phyloP scores from a whole-genome alignment of 345 rosid genomes.

The Garcia nutans region DNA sequence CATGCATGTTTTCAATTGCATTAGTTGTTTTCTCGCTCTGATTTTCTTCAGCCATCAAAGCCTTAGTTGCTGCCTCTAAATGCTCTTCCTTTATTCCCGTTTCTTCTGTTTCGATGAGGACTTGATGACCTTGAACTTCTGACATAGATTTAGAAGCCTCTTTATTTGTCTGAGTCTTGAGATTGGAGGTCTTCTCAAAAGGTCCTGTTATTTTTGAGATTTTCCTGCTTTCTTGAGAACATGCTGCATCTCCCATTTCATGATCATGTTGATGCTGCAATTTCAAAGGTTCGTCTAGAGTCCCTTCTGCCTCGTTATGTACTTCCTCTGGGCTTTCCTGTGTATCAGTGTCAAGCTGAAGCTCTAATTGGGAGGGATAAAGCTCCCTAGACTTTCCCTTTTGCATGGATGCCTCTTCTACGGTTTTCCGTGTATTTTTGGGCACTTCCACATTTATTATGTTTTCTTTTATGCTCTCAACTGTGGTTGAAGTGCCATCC shows the following conservation, averaged over 20 bases:
- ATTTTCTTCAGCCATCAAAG: conserved; percentile 18
- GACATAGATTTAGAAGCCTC: conserved; percentile 14
- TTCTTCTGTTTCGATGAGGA: conserved; percentile 18
- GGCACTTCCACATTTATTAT: conserved; percentile 9
- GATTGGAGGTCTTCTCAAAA: conserved; percentile 6
- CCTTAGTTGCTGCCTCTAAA: conserved; percentile 15
- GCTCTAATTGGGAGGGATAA: conserved; percentile 8
- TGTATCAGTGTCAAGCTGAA: conserved; percentile 8
- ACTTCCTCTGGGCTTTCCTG: conserved; percentile 16
- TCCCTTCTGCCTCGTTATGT: conserved; percentile 12
- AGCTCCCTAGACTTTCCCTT: conserved; percentile 28
- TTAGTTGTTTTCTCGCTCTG: conserved; percentile 18
- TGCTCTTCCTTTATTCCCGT: conserved; percentile 17
- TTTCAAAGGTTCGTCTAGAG: conserved; percentile 5
- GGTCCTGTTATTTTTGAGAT: conserved; percentile 9
- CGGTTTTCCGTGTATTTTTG: not conserved
- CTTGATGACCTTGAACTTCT: conserved; percentile 7
- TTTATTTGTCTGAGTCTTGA: conserved; percentile 17
- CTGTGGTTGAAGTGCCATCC: not conserved
- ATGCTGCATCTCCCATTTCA: conserved; percentile 10
- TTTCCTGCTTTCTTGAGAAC: conserved; percentile 16
- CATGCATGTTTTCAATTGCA: conserved; percentile 20
- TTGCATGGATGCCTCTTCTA: conserved; percentile 13
- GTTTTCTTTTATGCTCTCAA: conserved; percentile 2
- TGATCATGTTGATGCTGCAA: conserved; percentile 16